Evolutionary conservation across 1,284 basidiomycete genomes (phyloP).

Genomic region (Dichomitus squalens): DNA sequence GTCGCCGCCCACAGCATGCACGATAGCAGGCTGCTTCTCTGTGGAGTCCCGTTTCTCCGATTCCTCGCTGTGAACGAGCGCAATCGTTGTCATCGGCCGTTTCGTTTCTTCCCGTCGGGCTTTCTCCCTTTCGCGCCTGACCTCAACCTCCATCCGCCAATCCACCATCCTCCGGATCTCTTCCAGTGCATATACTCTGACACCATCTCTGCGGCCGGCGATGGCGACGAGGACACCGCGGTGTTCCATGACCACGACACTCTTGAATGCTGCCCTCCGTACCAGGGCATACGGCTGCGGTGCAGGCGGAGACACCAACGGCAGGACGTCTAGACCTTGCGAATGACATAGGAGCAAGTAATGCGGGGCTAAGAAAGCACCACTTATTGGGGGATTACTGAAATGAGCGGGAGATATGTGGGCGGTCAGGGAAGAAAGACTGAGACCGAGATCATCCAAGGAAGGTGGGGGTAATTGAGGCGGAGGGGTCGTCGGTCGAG

Average conservation of each 20-base stretch:
- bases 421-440: constrained; percentile 63
- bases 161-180: constrained; percentile 82
- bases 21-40: constrained; percentile 46
- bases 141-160: constrained; percentile 82
- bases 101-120: constrained; percentile 66
- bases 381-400: constrained; percentile 70
- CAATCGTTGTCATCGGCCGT: constrained; percentile 35
- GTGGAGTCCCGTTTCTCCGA: constrained; percentile 27
- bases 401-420: constrained; percentile 76
- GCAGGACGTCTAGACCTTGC: constrained; percentile 80
- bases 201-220: constrained; percentile 79
- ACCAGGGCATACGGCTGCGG: constrained; percentile 78
- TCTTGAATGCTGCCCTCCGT: constrained; percentile 77
- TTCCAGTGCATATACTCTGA: constrained; percentile 81
- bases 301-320: constrained; percentile 69
- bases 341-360: constrained; percentile 81
- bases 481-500: constrained; percentile 65
- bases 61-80: constrained; percentile 21
- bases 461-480: constrained; percentile 69
- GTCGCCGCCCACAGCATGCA: constrained; percentile 17
- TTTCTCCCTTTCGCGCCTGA: constrained; percentile 70
- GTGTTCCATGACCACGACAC: constrained; percentile 86
- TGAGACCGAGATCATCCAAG: constrained; percentile 74
- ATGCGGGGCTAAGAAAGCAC: constrained; percentile 76
- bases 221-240: constrained; percentile 83